These are phyloP conservation scores for Epichloe brachyelytri DNA, from an alignment of 2,329 filamentous ascomycete species.

Conservation along the genomic window DNA sequence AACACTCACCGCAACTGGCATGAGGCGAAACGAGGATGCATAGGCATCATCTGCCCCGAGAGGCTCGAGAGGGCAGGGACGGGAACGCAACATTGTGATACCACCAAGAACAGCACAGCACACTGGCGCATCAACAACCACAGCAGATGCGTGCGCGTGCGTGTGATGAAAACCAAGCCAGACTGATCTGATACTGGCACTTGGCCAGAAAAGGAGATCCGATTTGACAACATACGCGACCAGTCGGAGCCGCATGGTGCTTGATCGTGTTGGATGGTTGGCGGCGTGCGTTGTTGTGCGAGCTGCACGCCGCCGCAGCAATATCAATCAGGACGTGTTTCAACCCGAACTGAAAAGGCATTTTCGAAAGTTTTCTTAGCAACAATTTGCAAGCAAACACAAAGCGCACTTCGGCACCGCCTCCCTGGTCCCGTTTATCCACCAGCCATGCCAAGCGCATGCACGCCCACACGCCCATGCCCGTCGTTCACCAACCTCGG, in stretches of 20 bases:
- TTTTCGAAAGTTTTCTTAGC: neutral
- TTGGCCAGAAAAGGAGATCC: constrained; percentile 1
- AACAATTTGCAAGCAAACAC: neutral
- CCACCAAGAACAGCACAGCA: neutral
- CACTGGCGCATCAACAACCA: neutral
- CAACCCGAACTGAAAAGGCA: neutral
- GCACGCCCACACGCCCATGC: neutral
- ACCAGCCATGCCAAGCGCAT: neutral
- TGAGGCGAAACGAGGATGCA: too few species aligned
- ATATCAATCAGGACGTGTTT: neutral
- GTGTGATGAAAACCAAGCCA: neutral
- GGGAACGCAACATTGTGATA: neutral
- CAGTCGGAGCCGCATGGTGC: neutral
- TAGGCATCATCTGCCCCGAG: too few species aligned
- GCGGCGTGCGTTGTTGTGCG: neutral
- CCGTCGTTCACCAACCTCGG: neutral
- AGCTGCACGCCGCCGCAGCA: neutral
- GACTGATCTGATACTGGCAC: neutral
- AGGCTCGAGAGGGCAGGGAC: neutral
- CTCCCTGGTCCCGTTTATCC: neutral
- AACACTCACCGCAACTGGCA: too few species aligned
- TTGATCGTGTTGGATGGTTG: neutral
- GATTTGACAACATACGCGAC: constrained; percentile 2
- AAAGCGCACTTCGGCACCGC: too few species aligned
- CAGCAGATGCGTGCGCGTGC: neutral